These are phyloP conservation scores for Zostera marina DNA, from an alignment of 116 monocot genomes.

Conservation along the genomic window DNA sequence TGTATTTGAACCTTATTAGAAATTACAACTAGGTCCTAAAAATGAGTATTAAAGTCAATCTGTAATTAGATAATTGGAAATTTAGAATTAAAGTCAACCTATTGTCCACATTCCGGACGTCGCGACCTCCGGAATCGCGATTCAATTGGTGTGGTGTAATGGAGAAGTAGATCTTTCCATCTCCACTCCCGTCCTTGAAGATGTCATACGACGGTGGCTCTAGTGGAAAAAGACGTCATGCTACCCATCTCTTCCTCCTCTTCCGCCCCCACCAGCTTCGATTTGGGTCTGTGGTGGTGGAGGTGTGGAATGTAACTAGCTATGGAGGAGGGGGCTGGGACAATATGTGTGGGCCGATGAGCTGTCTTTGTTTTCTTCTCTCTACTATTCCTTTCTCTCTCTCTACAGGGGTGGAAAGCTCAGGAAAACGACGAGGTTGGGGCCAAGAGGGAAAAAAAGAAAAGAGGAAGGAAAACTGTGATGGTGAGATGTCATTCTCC, in stretches of 20 bases:
- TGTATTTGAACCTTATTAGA: too few relatives aligned
- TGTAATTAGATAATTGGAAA: too few relatives aligned
- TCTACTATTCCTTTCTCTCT: neutral
- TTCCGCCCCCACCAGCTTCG: neutral
- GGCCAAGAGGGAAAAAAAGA: neutral
- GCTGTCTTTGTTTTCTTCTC: slow-evolving; percentile 1
- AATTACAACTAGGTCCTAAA: too few relatives aligned
- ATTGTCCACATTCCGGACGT: too few relatives aligned
- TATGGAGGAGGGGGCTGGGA: neutral
- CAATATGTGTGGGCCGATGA: neutral
- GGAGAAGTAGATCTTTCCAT: slow-evolving; percentile 35
- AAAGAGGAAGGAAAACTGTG: neutral
- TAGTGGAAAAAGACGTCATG: slow-evolving; percentile 94
- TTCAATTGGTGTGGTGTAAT: too few relatives aligned
- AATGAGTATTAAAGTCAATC: too few relatives aligned
- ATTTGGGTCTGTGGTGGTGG: neutral
- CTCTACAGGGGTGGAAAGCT: neutral
- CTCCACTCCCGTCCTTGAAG: slow-evolving; percentile 31
- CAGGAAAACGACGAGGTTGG: too few relatives aligned
- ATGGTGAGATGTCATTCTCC: too few relatives aligned
- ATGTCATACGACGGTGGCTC: slow-evolving; percentile 85
- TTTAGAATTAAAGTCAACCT: too few relatives aligned
- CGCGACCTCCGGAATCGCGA: too few relatives aligned
- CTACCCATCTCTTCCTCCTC: slow-evolving; percentile 78
- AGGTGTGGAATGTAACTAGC: neutral